Evolutionary conservation across 169 alveolate species (phyloP), one percentile per base, ranked within the genome.

Genomic region (Cystoisospora suis): DNA sequence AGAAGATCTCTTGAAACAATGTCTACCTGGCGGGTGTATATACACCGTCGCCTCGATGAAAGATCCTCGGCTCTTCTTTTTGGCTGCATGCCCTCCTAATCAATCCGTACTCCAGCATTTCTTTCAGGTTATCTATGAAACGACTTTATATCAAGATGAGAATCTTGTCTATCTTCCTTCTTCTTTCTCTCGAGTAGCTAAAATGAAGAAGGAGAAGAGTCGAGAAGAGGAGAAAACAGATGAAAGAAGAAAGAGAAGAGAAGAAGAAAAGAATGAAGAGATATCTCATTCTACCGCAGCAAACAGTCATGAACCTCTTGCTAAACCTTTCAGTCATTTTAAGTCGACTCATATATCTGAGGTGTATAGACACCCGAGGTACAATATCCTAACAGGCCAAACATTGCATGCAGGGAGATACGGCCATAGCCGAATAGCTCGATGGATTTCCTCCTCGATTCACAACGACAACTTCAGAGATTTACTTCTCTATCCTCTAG

Each of bases 71-170:
- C n/a, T 65, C 45, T 65, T 36, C 45, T 20, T 65, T 65, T n/a
- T 12, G 36, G 77, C 77, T 23, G 77, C 77, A 36, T 65, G 77
- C 34, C 77, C 77, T 12, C 77, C 77, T 1, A 65, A 65, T 44
- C 77, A 65, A 20, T 36, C 77, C n/a, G 45, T 44, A 0, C 45
- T 44, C 44, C 34, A 32, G 12, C 77, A 65, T 44, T 65, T 65
- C n/a, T n/a, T n/a, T n/a, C n/a, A n/a, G n/a, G n/a, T n/a, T n/a
- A n/a, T n/a, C n/a, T n/a, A n/a, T n/a, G n/a, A n/a, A n/a, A n/a
- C n/a, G n/a, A n/a, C n/a, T n/a, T n/a, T n/a, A n/a, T n/a, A n/a
- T n/a, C n/a, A n/a, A n/a, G n/a, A n/a, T n/a, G n/a, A n/a, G n/a
- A n/a, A n/a, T n/a, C 77, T 65, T 23, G 45, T 32, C 40, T 44